phyloP scores from a whole-genome alignment of 148 eudicot species.

The Fagopyrum tataricum region DNA sequence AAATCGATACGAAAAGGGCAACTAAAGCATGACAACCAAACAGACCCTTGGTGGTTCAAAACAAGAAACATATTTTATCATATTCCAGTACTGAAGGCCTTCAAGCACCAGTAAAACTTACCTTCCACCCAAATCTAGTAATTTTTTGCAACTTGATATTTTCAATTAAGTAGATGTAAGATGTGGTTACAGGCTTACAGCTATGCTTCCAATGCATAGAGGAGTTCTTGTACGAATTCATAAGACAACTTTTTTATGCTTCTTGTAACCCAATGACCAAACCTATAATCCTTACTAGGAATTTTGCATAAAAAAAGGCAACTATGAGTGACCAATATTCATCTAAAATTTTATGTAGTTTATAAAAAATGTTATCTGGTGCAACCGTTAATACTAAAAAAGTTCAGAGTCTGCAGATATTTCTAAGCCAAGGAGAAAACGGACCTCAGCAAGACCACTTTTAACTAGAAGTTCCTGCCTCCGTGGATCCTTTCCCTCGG shows the following conservation, averaged over 20 bases:
- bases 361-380: neutral
- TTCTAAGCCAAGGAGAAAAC: constrained; percentile 18
- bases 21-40: no score
- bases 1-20: no score
- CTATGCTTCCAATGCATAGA: neutral
- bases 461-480: constrained; percentile 76
- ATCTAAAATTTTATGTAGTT: neutral
- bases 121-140: neutral
- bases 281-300: neutral
- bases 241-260: neutral
- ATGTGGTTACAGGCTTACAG: no score
- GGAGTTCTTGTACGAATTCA: neutral
- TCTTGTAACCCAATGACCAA: neutral
- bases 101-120: neutral
- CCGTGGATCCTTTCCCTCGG: constrained; percentile 80
- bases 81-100: neutral
- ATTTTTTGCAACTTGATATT: neutral
- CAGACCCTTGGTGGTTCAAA: no score
- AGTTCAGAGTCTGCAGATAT: neutral
- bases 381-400: neutral
- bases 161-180: neutral
- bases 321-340: neutral
- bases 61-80: neutral
- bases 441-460: constrained; percentile 98
- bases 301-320: neutral